Base-by-base conservation (phyloP, 2,329 filamentous ascomycete genomes). In the Sporothrix dimorphospora region DNA sequence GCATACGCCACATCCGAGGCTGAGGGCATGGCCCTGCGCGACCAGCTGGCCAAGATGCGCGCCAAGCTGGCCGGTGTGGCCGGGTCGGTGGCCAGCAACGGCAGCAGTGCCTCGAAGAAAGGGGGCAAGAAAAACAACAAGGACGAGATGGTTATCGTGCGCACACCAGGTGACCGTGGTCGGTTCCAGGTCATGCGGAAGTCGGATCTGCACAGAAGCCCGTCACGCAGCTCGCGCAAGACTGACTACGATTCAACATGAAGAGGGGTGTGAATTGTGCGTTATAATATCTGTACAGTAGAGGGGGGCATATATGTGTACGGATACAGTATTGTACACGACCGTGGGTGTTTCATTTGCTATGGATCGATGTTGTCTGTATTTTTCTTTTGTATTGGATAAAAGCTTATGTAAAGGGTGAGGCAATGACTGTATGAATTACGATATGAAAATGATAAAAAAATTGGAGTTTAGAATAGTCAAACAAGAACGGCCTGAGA, bases 171-270 rank as follows among this genome's bases (percentile, higher is more conserved):
- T 9, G 75, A 76, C 61, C 71, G 75, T 0, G 73, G 75, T 0
- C 59, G 73, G 30, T 73, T 76, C 47, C 75, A 76, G 30, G 71
- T 76, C 21, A 73, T 76, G 67, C 72, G 65, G 53, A 76, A 74
- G 59, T 74, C 72, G 4, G 72, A 74, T 24, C 67, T 76, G 5
- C 70, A 71, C 42, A 49, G 67, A 19, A 75, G 74, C 42, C 66
- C 71, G 19, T 75, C 74, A 21, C 47, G 69, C 5, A 70, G 70
- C 24, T 74, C 74, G 2, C 71, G 66, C 21, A 75, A 71, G 40
- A 65, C 70, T 2, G 53, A 70, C 40, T 72, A 73, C 55, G 73
- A 73, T 16, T 72, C 73, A 11, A 42, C 47, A 4, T 73, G 19
- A 45, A 21, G 27, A 21, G 27, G 14, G n/a, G 34, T 57, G 19